These are phyloP conservation scores for Miscanthus sacchariflorus DNA, from an alignment of 202 grass and related monocot species.

Conservation along the genomic window DNA sequence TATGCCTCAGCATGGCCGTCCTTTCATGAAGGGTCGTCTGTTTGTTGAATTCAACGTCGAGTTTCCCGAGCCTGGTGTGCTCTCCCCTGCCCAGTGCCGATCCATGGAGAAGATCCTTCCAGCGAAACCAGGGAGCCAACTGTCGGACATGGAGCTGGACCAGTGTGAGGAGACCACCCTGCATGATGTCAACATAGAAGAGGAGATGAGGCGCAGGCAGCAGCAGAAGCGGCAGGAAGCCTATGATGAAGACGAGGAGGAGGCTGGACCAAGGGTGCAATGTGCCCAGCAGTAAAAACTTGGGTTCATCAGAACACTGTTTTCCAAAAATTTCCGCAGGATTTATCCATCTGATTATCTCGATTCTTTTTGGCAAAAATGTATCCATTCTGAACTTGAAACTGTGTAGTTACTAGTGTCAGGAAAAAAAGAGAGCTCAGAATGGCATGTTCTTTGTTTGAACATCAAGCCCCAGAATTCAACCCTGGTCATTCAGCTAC, in stretches of 20 bases:
- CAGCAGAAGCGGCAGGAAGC: conserved; percentile 73
- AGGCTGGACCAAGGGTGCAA: conserved; percentile 72
- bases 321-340: neutral
- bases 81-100: conserved; percentile 64
- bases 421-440: neutral
- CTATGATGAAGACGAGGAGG: conserved; percentile 74
- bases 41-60: conserved; percentile 88
- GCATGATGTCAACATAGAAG: conserved; percentile 90
- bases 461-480: neutral
- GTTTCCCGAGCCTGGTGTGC: conserved; percentile 66
- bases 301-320: neutral
- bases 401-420: neutral
- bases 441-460: neutral
- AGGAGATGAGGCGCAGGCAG: conserved; percentile 84
- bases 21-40: conserved; percentile 90
- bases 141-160: conserved; percentile 71
- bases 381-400: neutral
- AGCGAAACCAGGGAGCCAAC: conserved; percentile 48
- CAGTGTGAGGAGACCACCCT: conserved; percentile 85
- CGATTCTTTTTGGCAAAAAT: neutral
- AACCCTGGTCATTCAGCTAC: neutral
- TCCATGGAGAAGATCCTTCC: conserved; percentile 75
- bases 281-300: conserved; percentile 85
- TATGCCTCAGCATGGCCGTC: conserved; percentile 89
- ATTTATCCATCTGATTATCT: neutral